Evolutionary conservation across 129 eudicot species (phyloP), one percentile per base, ranked within the genome.

Genomic region (Ambrosia artemisiifolia): DNA sequence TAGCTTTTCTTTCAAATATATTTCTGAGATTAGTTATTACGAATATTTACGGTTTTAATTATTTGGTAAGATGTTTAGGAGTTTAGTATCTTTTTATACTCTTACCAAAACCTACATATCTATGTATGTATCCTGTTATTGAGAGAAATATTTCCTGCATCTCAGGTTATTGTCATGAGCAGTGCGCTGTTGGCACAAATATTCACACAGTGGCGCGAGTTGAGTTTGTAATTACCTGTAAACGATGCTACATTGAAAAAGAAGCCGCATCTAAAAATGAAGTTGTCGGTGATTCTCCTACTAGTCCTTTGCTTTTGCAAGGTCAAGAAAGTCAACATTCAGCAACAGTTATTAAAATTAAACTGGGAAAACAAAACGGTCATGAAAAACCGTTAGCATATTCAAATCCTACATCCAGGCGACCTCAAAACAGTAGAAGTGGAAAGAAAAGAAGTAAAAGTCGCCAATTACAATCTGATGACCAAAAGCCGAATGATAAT

Each of bases 151-250:
- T 32, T 54, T 55, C 7, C 14, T 13, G 2, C 16, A 46, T 16
- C 20, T 24, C 87, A 95, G 99, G 99, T 81, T 83, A 77, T 68
- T 95, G 96, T 82, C 99, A 95, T 19, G 86, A 75, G 78, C 81
- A 77, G 16, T 95, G 99, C 73, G 76, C 88, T 7, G 46, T 75
- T 18, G 87, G 88, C 66, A 80, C 88, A 62, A 69, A 83, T 28
- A 77, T 76, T 71, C 83, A 74, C 14, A 67, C 33, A 67, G 77
- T 18, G 24, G 87, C 78, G 35, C 85, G 71, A 34, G 81, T 82
- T n/a, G 92, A 85, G 56, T 78, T 70, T 65, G 11, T 78, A 38
- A 70, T 74, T 81, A 82, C 89, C 59, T 95, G 99, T 86, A 86
- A 85, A 73, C 74, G 60, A 11, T 95, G 99, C 75, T 77, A 28